These are phyloP conservation scores for Fusarium drepaniforme DNA, from an alignment of 2,329 filamentous ascomycete species.

Conservation along the genomic window DNA sequence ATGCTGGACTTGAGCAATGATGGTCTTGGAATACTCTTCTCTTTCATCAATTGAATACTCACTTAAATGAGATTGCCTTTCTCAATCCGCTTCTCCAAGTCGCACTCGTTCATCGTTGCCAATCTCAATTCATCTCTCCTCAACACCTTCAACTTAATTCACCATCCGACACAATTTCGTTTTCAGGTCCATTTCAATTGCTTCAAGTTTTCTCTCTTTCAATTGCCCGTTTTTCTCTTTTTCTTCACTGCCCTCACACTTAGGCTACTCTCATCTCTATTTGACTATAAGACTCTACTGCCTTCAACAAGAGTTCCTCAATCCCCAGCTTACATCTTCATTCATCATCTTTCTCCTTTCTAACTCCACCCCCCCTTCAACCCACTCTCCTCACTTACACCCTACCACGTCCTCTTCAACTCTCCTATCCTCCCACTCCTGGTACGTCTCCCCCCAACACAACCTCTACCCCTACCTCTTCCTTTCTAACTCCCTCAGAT, in stretches of 20 bases:
- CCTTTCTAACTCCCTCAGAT: not conserved
- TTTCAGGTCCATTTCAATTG: not conserved
- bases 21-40: too few species aligned
- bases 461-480: too few species aligned
- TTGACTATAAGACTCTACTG: not conserved
- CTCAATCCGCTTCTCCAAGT: not conserved
- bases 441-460: not conserved
- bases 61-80: too few species aligned
- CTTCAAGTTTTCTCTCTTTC: not conserved
- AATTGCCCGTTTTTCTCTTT: not conserved
- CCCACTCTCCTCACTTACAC: not conserved
- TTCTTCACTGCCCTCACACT: not conserved
- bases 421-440: too few species aligned
- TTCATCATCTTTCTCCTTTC: not conserved
- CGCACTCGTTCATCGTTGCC: not conserved
- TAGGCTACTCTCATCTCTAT: not conserved
- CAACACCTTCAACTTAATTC: not conserved
- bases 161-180: not conserved
- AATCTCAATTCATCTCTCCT: not conserved
- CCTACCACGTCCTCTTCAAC: not conserved
- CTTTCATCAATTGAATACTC: too few species aligned
- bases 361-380: not conserved
- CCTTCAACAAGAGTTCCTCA: not conserved
- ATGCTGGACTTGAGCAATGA: too few species aligned
- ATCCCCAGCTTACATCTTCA: not conserved